Base-by-base conservation (phyloP, 495 filamentous ascomycete genomes). In the Pseudoneurospora amorphoporcata region DNA sequence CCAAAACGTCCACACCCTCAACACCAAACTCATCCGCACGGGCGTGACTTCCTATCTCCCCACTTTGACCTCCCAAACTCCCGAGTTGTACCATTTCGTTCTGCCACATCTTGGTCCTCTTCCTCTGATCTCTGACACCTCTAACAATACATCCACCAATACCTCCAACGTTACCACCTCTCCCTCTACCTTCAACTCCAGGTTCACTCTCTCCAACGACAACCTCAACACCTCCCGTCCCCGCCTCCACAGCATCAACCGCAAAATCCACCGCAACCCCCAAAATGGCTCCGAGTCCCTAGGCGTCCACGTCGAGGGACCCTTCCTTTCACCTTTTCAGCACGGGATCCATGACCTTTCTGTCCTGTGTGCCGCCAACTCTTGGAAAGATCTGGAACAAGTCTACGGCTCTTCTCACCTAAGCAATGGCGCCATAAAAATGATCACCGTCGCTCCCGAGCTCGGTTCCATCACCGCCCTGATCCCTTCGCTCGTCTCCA, bases 41-140 rank as follows among this genome's bases (percentile, higher is more conserved):
- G 93, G 93, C 17, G 92, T 97, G 29, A 95, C 93, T 5, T 92
- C 90, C 0, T 97, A 95, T 77, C 80, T 95, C 32, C 92, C 93
- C 8, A 95, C 93, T 0, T 81, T 95, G 6, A 90, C 89, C 8
- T 93, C 90, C 76, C 90, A 92, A 75, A 79, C 76, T 39, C 78
- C 81, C 29, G 88, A 92, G 70, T 90, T 94, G 16, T 97, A 95
- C 83, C 86, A 90, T 23, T 47, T 90, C 86, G 90, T 89, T 4
- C 86, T 95, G 5, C 91, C 90, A 9, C 89, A 90, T 72, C 88
- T 95, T 32, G 92, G 86, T 1, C 92, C 92, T 8, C 53, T 65
- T 4, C 29, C 4, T 90, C 90, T 3, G 88, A 87, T 37, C 74
- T 23, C 23, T 1, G 23, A 23, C 23, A 23, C 75, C 39, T n/a